Evolutionary conservation across 768 basidiomycete species (phyloP).

Genomic region (Tulasnella sp.): DNA sequence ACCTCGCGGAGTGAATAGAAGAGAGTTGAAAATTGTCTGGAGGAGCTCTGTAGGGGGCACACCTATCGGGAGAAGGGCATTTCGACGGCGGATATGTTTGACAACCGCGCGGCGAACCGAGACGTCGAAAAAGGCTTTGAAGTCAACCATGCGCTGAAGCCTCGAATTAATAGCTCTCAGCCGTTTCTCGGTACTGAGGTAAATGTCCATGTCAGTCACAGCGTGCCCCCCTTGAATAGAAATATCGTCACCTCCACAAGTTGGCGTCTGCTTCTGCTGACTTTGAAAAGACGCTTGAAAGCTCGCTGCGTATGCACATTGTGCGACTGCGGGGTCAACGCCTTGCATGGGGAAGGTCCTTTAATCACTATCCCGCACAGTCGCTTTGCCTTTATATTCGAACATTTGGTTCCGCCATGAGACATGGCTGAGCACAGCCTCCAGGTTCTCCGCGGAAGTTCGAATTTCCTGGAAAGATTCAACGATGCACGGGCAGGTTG

Average conservation of each 20-base stretch:
- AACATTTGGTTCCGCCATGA: too few species aligned
- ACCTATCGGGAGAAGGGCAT: background rate
- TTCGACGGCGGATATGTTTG: background rate
- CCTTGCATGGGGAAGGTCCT: background rate
- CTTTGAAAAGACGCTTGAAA: background rate
- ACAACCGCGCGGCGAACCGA: background rate
- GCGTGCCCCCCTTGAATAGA: too few species aligned
- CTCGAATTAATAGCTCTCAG: background rate
- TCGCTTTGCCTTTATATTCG: too few species aligned
- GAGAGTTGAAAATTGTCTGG: background rate
- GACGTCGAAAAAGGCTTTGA: background rate
- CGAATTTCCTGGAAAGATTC: too few species aligned
- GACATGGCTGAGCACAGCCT: too few species aligned
- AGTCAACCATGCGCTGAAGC: background rate
- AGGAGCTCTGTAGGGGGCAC: background rate
- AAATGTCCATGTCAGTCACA: background rate
- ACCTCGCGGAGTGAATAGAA: background rate
- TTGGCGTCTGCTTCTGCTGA: background rate
- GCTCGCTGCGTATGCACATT: background rate
- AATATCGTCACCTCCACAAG: background rate
- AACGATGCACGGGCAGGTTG: too few species aligned
- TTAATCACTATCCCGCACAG: too few species aligned
- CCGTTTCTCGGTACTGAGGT: background rate
- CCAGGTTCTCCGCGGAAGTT: too few species aligned
- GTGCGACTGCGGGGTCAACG: background rate